Percentiles rank a stretch among this genome's conserved stretches.
Conservation (phyloP, 2,329 filamentous ascomycete species). For the Uncinocarpus reesii region DNA sequence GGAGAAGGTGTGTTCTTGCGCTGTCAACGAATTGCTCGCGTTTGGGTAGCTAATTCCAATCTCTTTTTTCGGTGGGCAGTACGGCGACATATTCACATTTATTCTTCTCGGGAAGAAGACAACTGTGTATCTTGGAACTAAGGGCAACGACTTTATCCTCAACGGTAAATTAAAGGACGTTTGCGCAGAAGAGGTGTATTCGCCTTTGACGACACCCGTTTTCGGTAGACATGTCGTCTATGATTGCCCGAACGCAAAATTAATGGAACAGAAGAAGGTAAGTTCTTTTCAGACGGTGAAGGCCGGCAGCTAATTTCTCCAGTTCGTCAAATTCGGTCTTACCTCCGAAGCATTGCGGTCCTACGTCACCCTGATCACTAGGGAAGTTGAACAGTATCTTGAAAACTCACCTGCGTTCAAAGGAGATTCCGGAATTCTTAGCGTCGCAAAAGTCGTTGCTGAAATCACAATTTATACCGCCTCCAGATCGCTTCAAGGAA, state of each 20-base stretch:
- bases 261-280: slow-evolving; percentile 96
- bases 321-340: slow-evolving; percentile 56
- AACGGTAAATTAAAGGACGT: slow-evolving; percentile 86
- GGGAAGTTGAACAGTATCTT: slow-evolving; percentile 64
- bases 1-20: slow-evolving; percentile 53
- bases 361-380: slow-evolving; percentile 69
- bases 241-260: slow-evolving; percentile 79
- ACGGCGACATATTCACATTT: slow-evolving; percentile 85
- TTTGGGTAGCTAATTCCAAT: background rate
- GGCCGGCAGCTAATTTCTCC: background rate
- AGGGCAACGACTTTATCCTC: slow-evolving; percentile 82
- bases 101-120: slow-evolving; percentile 80
- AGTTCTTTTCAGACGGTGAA: background rate
- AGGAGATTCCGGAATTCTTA: slow-evolving; percentile 55
- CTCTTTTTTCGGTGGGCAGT: slow-evolving; percentile 39
- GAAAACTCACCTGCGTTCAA: slow-evolving; percentile 58
- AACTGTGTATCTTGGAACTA: slow-evolving; percentile 70
- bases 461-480: slow-evolving; percentile 87
- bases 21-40: background rate
- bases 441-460: slow-evolving; percentile 66
- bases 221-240: slow-evolving; percentile 84
- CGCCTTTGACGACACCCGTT: slow-evolving; percentile 57
- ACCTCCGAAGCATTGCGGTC: slow-evolving; percentile 52
- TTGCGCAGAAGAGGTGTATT: slow-evolving; percentile 83
- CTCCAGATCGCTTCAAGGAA: slow-evolving; percentile 73